Evolutionary conservation across 1,284 basidiomycete genomes (phyloP).

Genomic region (Cystobasidium sp.): DNA sequence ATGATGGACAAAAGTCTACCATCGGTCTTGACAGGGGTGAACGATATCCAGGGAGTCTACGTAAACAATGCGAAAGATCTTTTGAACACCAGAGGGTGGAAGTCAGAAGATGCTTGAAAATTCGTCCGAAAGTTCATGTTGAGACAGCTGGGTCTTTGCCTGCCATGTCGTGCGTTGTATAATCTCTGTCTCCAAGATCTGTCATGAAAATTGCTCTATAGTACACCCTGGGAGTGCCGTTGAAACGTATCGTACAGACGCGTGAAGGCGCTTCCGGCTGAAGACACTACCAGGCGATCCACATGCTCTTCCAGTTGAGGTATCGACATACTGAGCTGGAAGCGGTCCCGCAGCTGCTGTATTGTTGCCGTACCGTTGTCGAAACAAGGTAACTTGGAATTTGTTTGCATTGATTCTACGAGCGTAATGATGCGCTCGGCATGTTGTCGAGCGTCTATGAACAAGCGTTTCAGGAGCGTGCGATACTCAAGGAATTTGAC

Average conservation of each 20-base stretch:
- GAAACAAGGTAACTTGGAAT: conserved; percentile 86
- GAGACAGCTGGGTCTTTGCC: background rate
- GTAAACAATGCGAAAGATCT: background rate
- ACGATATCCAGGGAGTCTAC: background rate
- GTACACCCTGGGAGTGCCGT: conserved; percentile 36
- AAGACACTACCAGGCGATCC: conserved; percentile 82
- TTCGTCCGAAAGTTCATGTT: too few relatives aligned
- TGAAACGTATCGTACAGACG: conserved; percentile 45
- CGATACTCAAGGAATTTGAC: conserved; percentile 83
- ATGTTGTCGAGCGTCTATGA: conserved; percentile 91
- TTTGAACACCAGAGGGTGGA: background rate
- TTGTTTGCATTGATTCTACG: conserved; percentile 95
- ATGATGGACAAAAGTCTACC: conserved; percentile 17
- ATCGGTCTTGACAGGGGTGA: background rate
- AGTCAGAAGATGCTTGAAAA: background rate
- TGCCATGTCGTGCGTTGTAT: too few relatives aligned
- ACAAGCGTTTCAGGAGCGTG: conserved; percentile 85
- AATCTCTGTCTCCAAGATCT: background rate
- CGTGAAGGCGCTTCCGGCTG: conserved; percentile 54
- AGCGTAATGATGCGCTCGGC: conserved; percentile 95
- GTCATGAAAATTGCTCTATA: background rate
- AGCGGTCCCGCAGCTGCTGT: conserved; percentile 82
- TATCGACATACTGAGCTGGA: conserved; percentile 88
- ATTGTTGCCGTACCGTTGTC: conserved; percentile 88
- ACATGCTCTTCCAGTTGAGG: conserved; percentile 85